These are phyloP conservation scores for Saccharomycopsis fibuligera DNA, from an alignment of 805 yeast genomes.

Conservation along the genomic window DNA sequence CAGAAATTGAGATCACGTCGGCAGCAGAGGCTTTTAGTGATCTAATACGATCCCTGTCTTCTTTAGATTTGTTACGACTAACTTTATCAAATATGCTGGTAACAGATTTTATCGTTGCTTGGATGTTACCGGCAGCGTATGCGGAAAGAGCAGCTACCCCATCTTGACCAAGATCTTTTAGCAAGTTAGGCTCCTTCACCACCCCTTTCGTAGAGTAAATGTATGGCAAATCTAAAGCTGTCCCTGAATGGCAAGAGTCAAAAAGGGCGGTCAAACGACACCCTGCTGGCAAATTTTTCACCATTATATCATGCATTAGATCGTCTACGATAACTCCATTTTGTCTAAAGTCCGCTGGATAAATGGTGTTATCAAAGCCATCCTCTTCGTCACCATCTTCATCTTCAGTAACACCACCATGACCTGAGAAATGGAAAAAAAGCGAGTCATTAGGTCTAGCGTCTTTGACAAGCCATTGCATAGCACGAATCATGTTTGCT, in stretches of 20 bases:
- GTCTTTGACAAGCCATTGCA: constrained; percentile 72
- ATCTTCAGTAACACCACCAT: constrained; percentile 73
- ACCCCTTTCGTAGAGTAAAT: constrained; percentile 79
- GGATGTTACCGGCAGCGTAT: constrained; percentile 52
- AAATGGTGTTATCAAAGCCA: constrained; percentile 66
- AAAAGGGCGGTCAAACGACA: constrained; percentile 72
- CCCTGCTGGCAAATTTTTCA: constrained; percentile 62
- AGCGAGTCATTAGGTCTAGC: constrained; percentile 74
- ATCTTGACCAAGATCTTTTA: constrained; percentile 68
- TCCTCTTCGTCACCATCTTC: constrained; percentile 69
- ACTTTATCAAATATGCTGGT: constrained; percentile 39
- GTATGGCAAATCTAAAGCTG: constrained; percentile 75
- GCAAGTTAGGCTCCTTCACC: constrained; percentile 70
- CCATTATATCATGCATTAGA: constrained; percentile 64
- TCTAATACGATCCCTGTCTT: constrained; percentile 38
- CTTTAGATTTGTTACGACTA: constrained; percentile 34
- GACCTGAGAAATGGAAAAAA: constrained; percentile 82
- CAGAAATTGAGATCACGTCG: constrained; percentile 69
- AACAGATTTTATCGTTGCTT: constrained; percentile 38
- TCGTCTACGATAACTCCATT: constrained; percentile 72
- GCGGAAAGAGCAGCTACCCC: constrained; percentile 53
- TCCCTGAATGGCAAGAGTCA: constrained; percentile 85
- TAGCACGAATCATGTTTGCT: constrained; percentile 66
- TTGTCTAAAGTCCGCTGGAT: constrained; percentile 64
- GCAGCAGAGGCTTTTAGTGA: constrained; percentile 65